Conservation (phyloP, 2,329 filamentous ascomycete species). For the Cladosporium oxysporum region DNA sequence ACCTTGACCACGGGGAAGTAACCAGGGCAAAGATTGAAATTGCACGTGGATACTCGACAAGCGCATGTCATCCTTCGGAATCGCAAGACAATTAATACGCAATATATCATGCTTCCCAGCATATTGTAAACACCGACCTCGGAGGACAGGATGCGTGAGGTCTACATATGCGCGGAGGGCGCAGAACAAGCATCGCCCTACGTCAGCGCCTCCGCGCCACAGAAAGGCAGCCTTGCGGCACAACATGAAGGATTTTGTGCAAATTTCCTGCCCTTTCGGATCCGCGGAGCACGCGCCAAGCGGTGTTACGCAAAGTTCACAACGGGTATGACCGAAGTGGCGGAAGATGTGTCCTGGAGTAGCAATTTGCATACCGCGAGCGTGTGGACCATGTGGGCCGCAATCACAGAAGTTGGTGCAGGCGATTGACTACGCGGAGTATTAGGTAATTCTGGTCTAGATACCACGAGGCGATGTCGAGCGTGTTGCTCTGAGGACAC, state of each 20-base stretch:
- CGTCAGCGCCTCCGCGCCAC: conserved; percentile 3
- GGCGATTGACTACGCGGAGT: neutral
- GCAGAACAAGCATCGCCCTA: conserved; percentile 5
- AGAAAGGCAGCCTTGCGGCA: neutral
- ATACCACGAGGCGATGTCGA: neutral
- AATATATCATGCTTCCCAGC: neutral
- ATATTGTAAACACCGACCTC: neutral
- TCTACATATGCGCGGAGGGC: neutral
- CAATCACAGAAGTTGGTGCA: neutral
- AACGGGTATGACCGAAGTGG: conserved; percentile 2
- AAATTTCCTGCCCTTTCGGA: neutral
- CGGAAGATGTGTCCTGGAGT: conserved; percentile 4
- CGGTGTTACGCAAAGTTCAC: neutral
- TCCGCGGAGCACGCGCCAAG: neutral
- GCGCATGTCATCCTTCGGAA: too few relatives aligned
- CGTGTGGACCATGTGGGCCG: conserved; percentile 5
- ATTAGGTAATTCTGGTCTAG: neutral
- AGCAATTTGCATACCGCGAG: neutral
- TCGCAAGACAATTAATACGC: neutral
- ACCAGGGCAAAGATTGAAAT: neutral
- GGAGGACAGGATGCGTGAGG: neutral
- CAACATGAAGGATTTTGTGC: neutral
- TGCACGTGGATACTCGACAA: neutral
- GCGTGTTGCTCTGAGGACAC: neutral
- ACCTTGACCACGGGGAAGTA: conserved; percentile 10